phyloP scores from a whole-genome alignment of 129 eudicot genomes.

The Apium graveolens region DNA sequence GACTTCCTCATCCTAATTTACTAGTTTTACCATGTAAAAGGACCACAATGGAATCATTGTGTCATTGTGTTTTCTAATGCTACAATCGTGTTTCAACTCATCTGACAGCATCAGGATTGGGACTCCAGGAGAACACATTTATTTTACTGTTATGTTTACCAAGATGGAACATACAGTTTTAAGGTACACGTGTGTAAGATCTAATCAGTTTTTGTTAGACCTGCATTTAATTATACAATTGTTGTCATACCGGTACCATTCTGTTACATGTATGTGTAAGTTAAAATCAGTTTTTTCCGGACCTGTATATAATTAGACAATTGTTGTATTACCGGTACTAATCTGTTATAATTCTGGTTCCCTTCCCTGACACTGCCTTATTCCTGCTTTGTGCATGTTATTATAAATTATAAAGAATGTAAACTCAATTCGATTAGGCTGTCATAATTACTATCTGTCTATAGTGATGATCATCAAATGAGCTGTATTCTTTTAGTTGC shows the following conservation, averaged over 20 bases:
- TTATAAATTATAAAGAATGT: no score
- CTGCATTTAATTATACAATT: neutral
- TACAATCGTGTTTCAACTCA: neutral
- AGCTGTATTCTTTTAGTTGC: no score
- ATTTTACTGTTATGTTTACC: slow-evolving; percentile 33
- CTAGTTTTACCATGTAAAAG: neutral
- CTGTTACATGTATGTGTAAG: no score
- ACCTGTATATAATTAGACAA: neutral
- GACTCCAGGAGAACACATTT: slow-evolving; percentile 29
- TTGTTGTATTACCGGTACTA: no score
- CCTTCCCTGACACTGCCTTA: no score
- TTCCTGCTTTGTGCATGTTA: no score
- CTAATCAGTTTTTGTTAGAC: neutral
- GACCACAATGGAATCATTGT: neutral
- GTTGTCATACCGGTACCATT: no score
- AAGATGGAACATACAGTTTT: slow-evolving; percentile 25
- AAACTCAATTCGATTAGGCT: no score
- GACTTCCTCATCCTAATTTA: neutral
- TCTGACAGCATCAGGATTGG: slow-evolving; percentile 39
- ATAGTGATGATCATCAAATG: no score
- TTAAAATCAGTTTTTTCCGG: neutral
- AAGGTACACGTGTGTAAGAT: slow-evolving; percentile 22
- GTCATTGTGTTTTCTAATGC: neutral
- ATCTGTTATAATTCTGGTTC: no score
- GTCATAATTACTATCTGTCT: neutral